Percentiles rank a stretch among this genome's conserved stretches.
Evolutionary conservation across 148 eudicot species (phyloP).

Genomic region (Vaccinium myrtillus): DNA sequence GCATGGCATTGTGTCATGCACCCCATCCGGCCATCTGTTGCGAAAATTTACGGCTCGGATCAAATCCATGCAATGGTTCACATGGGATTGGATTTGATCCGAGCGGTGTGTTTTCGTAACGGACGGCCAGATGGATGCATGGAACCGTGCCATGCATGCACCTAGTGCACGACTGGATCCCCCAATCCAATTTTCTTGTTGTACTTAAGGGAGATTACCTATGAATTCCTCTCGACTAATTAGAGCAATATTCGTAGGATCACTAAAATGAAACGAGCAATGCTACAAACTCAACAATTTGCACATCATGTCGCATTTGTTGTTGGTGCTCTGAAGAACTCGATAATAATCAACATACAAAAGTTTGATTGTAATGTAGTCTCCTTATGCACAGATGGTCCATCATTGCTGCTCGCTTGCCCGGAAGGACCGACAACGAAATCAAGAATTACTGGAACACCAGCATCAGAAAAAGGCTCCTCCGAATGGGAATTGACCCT

Average conservation of each 20-base stretch:
- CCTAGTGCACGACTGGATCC: no score
- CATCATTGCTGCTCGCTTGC: conserved; percentile 84
- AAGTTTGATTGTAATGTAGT: not conserved
- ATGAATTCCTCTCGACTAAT: not conserved
- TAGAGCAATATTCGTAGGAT: not conserved
- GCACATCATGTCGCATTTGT: no score
- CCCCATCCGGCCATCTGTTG: no score
- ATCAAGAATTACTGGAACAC: conserved; percentile 98
- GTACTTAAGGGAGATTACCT: not conserved
- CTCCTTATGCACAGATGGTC: conserved; percentile 71
- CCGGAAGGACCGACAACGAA: conserved; percentile 93
- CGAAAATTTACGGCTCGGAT: no score
- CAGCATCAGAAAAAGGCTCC: conserved; percentile 71
- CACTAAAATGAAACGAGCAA: not conserved
- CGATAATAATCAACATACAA: not conserved
- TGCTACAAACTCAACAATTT: no score
- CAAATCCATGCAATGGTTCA: no score
- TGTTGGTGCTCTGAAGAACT: no score
- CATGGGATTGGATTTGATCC: no score
- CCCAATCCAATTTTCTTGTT: not conserved
- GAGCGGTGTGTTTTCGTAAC: no score
- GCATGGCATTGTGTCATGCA: no score
- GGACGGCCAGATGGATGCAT: no score
- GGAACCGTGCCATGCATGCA: no score
- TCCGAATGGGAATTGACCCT: conserved; percentile 92